A percentile compares a stretch with the other conserved stretches of the same genome.
phyloP scores from a whole-genome alignment of 352 stramenopile genomes.

The Globisporangium okanoganense region DNA sequence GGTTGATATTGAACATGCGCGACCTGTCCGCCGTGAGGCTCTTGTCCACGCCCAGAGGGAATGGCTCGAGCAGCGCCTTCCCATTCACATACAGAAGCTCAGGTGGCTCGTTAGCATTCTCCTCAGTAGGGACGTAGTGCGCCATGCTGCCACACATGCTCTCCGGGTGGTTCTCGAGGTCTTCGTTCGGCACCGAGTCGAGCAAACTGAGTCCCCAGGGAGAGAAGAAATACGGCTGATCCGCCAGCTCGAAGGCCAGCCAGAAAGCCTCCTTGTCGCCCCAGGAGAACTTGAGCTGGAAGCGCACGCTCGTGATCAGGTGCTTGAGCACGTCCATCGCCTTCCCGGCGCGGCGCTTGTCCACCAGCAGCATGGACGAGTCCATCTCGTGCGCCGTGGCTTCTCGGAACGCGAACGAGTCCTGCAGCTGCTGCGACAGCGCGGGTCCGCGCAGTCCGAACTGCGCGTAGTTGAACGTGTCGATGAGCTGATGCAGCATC shows the following conservation, averaged over 20 bases:
- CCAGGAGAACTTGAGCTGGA: slow-evolving; percentile 47
- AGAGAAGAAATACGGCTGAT: slow-evolving; percentile 51
- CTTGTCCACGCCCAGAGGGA: slow-evolving; percentile 18
- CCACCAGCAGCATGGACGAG: slow-evolving; percentile 52
- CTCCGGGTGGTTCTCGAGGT: slow-evolving; percentile 40
- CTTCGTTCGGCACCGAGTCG: slow-evolving; percentile 38
- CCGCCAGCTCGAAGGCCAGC: slow-evolving; percentile 50
- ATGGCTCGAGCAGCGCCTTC: slow-evolving; percentile 33
- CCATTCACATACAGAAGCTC: slow-evolving; percentile 14
- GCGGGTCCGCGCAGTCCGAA: slow-evolving; percentile 24
- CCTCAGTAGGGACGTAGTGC: slow-evolving; percentile 41
- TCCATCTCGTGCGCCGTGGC: slow-evolving; percentile 52
- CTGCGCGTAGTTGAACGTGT: slow-evolving; percentile 41
- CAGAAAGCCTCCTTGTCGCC: slow-evolving; percentile 71
- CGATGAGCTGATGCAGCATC: slow-evolving; percentile 33
- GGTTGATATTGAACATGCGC: slow-evolving; percentile 32
- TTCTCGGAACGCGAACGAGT: slow-evolving; percentile 34
- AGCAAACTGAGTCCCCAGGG: slow-evolving; percentile 46
- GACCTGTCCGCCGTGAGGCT: slow-evolving; percentile 24
- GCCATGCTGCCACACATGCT: slow-evolving; percentile 55
- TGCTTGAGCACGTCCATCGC: slow-evolving; percentile 39
- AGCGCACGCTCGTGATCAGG: slow-evolving; percentile 38
- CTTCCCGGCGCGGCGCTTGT: slow-evolving; percentile 33
- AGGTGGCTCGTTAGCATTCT: background rate
- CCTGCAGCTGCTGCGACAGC: slow-evolving; percentile 35